Conservation (phyloP, 345 rosid genomes). For the Capsella bursapastoris region DNA sequence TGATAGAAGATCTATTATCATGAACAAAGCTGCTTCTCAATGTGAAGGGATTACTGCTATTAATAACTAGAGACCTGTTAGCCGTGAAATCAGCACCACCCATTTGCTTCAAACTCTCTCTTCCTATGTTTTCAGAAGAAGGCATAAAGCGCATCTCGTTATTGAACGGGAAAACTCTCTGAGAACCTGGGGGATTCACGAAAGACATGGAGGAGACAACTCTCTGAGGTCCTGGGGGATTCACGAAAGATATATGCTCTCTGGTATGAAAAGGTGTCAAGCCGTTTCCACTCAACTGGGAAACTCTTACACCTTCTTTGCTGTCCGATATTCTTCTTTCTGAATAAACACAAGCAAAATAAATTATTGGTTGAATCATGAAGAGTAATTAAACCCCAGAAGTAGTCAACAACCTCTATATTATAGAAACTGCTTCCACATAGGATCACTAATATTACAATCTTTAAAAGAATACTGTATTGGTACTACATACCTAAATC, state of each 20-base stretch:
- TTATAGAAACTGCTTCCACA: not conserved
- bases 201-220: slow-evolving; percentile 39
- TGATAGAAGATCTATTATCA: slow-evolving; percentile 48
- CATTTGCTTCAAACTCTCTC: slow-evolving; percentile 46
- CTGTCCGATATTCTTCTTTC: slow-evolving; percentile 24
- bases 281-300: slow-evolving; percentile 9
- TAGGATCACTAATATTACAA: slow-evolving; percentile 34
- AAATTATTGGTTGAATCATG: slow-evolving; percentile 7
- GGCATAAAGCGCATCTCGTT: slow-evolving; percentile 49
- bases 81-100: slow-evolving; percentile 45
- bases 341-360: slow-evolving; percentile 27
- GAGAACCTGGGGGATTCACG: slow-evolving; percentile 34
- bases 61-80: slow-evolving; percentile 46
- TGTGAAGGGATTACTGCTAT: slow-evolving; percentile 46
- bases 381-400: not conserved
- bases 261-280: slow-evolving; percentile 31
- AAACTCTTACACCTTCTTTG: slow-evolving; percentile 25
- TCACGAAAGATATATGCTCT: slow-evolving; percentile 43
- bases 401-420: slow-evolving; percentile 18
- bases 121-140: slow-evolving; percentile 44
- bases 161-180: slow-evolving; percentile 41
- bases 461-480: slow-evolving; percentile 25
- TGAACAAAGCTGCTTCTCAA: slow-evolving; percentile 53
- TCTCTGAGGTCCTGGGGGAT: slow-evolving; percentile 38
- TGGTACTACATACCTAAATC: slow-evolving; percentile 59